phyloP scores from a whole-genome alignment of 495 filamentous ascomycete genomes.

The Oidiodendron maius region DNA sequence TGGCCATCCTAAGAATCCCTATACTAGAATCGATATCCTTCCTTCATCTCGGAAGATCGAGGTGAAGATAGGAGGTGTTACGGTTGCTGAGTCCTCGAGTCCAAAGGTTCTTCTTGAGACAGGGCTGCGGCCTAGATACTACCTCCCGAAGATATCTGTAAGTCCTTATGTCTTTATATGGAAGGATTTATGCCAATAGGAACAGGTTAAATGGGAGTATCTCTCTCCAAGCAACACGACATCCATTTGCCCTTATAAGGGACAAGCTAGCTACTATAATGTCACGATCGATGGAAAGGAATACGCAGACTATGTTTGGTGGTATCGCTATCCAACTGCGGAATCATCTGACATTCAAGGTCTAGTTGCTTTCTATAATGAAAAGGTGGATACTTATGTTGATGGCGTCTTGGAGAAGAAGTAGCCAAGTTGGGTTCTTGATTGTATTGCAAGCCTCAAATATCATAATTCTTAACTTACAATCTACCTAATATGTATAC shows the following conservation, averaged over 20 bases:
- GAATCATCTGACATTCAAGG: constrained; percentile 43
- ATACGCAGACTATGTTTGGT: constrained; percentile 47
- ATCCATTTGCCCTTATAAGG: constrained; percentile 53
- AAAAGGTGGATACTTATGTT: constrained; percentile 51
- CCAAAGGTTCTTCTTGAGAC: constrained; percentile 46
- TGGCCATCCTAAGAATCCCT: constrained; percentile 55
- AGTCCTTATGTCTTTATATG: too few species aligned
- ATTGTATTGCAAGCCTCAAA: too few species aligned
- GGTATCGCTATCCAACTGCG: constrained; percentile 42
- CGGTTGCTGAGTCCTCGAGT: constrained; percentile 34
- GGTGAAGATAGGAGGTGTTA: constrained; percentile 38
- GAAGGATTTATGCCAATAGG: constrained; percentile 22
- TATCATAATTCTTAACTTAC: too few species aligned
- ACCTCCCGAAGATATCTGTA: constrained; percentile 40
- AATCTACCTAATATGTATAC: too few species aligned
- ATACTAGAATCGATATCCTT: constrained; percentile 53
- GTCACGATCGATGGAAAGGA: constrained; percentile 30
- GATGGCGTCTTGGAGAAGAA: too few species aligned
- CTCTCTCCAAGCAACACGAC: constrained; percentile 35
- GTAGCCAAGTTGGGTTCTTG: too few species aligned
- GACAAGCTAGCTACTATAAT: constrained; percentile 40
- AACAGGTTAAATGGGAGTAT: constrained; percentile 21
- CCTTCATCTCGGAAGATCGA: constrained; percentile 40
- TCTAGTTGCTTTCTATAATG: constrained; percentile 52
- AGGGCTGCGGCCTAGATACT: constrained; percentile 42